Conservation (phyloP, 2,329 filamentous ascomycete genomes). For the Pseudogymnoascus sp. region DNA sequence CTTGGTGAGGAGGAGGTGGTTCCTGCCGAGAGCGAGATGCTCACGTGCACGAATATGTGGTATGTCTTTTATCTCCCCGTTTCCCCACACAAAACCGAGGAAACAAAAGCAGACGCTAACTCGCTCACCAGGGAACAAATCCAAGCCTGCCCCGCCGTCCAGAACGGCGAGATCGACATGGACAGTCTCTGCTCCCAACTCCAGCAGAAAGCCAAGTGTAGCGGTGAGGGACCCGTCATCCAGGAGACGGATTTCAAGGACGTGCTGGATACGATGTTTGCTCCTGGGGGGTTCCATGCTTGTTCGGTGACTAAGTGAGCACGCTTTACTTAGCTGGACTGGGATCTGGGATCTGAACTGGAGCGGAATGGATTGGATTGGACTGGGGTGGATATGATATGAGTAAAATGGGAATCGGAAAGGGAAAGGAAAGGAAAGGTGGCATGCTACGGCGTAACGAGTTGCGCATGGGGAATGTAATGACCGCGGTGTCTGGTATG, state of each 20-base stretch:
- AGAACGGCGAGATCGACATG: constrained; percentile 86
- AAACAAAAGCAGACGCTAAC: too few species aligned
- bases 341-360: neutral
- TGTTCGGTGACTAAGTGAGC: neutral
- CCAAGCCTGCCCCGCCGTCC: constrained; percentile 79
- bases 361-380: neutral
- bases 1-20: constrained; percentile 64
- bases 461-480: too few species aligned
- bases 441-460: neutral
- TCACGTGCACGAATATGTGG: constrained; percentile 92
- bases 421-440: neutral
- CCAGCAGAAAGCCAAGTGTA: constrained; percentile 92
- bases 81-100: too few species aligned
- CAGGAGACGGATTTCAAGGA: constrained; percentile 82
- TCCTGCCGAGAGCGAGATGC: constrained; percentile 55
- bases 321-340: neutral
- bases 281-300: neutral
- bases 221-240: constrained; percentile 82
- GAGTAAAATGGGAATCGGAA: neutral
- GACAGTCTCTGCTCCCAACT: constrained; percentile 89
- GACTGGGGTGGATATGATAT: neutral
- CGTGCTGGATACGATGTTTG: constrained; percentile 36
- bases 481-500: too few species aligned
- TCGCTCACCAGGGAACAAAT: constrained; percentile 70
- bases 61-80: constrained; percentile 51